Percentiles rank a stretch among this genome's conserved stretches.
Evolutionary conservation across 306 rosid species (phyloP).

Genomic region (Benincasa hispida): DNA sequence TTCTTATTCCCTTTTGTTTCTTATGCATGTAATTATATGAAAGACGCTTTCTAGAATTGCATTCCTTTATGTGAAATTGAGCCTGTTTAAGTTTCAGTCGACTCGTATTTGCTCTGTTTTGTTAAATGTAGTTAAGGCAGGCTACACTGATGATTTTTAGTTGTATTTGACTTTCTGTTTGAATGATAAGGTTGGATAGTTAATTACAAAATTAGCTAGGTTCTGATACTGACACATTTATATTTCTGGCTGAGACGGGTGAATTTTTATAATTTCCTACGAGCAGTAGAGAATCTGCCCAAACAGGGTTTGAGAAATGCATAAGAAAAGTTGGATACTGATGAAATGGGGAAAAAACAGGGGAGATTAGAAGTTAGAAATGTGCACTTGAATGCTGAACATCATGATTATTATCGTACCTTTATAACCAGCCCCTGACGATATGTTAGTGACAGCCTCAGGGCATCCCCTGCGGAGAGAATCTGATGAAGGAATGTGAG

Average conservation of each 20-base stretch:
- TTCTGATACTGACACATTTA: background rate
- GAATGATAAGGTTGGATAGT: background rate
- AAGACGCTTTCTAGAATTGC: background rate
- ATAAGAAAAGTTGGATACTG: background rate
- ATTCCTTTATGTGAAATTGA: background rate
- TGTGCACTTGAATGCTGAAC: too few species aligned
- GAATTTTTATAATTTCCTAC: background rate
- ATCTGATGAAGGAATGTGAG: conserved; percentile 75
- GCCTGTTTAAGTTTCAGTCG: too few species aligned
- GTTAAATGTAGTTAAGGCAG: background rate
- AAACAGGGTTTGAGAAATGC: background rate
- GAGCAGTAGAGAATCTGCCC: background rate
- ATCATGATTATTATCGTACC: background rate
- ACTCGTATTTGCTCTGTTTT: background rate
- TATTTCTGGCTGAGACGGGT: background rate
- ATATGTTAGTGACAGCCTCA: conserved; percentile 48
- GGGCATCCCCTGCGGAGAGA: conserved; percentile 62
- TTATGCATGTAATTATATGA: background rate
- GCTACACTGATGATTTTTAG: background rate
- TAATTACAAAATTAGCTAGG: background rate
- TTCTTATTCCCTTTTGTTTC: background rate
- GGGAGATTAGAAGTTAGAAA: too few species aligned
- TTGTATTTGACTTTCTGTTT: background rate
- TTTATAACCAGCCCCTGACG: background rate
- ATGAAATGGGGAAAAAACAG: too few species aligned